phyloP scores from a whole-genome alignment of 345 rosid genomes.

The Aquilaria malaccensis region DNA sequence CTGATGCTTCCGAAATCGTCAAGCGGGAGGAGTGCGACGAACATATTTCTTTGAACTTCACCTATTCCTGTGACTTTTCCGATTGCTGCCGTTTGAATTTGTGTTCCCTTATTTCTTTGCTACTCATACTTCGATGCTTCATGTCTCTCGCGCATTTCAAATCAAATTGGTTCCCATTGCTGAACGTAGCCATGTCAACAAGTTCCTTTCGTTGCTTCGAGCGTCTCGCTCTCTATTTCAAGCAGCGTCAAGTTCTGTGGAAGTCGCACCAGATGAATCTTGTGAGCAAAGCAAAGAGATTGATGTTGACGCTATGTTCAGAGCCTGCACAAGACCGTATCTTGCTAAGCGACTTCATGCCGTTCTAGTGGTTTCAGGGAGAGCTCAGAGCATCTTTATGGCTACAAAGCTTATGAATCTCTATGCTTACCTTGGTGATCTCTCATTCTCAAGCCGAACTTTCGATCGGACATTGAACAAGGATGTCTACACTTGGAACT shows the following conservation, averaged over 20 bases:
- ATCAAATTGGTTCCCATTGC: conserved; percentile 28
- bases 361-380: conserved; percentile 36
- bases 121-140: too few species aligned
- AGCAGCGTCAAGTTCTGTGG: conserved; percentile 21
- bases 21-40: too few species aligned
- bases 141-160: not conserved
- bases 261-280: conserved; percentile 10
- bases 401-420: conserved; percentile 39
- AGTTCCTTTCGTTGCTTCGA: conserved; percentile 17
- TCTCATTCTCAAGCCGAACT: conserved; percentile 20
- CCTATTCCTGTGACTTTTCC: too few species aligned
- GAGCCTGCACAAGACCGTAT: conserved; percentile 27
- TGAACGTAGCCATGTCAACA: conserved; percentile 25
- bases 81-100: too few species aligned
- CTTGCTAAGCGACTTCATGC: conserved; percentile 35
- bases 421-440: conserved; percentile 33
- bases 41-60: too few species aligned
- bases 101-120: too few species aligned
- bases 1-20: too few species aligned
- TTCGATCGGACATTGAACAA: conserved; percentile 33
- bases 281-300: conserved; percentile 12
- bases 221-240: conserved; percentile 15
- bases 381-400: conserved; percentile 16
- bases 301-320: conserved; percentile 29
- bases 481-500: conserved; percentile 50